Percentiles rank a stretch among this genome's conserved stretches.
Evolutionary conservation across 805 yeast species (phyloP).

Genomic region (Saccharomyces jurei): DNA sequence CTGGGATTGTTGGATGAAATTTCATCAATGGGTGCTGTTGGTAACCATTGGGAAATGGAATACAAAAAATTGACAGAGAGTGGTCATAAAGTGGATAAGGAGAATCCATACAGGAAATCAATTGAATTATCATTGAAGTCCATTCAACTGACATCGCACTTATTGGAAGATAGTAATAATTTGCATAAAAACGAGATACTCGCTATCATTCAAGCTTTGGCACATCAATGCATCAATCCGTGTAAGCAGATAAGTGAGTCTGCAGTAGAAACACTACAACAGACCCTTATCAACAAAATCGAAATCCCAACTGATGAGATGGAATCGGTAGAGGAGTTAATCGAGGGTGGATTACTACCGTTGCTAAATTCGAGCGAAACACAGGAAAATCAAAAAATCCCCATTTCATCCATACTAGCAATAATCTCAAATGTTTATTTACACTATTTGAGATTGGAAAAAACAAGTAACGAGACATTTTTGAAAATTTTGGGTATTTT

Average conservation of each 20-base stretch:
- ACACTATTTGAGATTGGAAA: constrained; percentile 35
- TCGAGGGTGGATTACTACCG: constrained; percentile 72
- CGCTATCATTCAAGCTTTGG: constrained; percentile 72
- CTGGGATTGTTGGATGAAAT: constrained; percentile 71
- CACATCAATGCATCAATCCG: constrained; percentile 85
- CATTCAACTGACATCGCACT: constrained; percentile 48
- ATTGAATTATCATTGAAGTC: constrained; percentile 55
- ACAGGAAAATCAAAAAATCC: constrained; percentile 19
- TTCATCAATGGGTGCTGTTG: constrained; percentile 73
- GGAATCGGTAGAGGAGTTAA: constrained; percentile 45
- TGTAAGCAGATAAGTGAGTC: constrained; percentile 64
- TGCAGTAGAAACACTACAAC: constrained; percentile 57
- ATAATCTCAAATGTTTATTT: constrained; percentile 60
- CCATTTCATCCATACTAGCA: constrained; percentile 60
- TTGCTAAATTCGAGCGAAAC: constrained; percentile 17
- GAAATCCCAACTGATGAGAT: constrained; percentile 32
- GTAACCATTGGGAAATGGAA: constrained; percentile 68
- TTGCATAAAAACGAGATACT: constrained; percentile 30
- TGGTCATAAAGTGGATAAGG: constrained; percentile 37
- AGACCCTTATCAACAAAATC: constrained; percentile 32
- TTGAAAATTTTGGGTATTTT: constrained; percentile 33
- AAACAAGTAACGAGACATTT: constrained; percentile 33
- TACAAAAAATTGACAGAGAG: constrained; percentile 37
- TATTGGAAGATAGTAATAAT: constrained; percentile 32
- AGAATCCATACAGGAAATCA: constrained; percentile 45